Percentiles rank a stretch among this genome's conserved stretches.
These are phyloP conservation scores for Kuraishia molischiana DNA, from an alignment of 805 yeast genomes.

Conservation along the genomic window DNA sequence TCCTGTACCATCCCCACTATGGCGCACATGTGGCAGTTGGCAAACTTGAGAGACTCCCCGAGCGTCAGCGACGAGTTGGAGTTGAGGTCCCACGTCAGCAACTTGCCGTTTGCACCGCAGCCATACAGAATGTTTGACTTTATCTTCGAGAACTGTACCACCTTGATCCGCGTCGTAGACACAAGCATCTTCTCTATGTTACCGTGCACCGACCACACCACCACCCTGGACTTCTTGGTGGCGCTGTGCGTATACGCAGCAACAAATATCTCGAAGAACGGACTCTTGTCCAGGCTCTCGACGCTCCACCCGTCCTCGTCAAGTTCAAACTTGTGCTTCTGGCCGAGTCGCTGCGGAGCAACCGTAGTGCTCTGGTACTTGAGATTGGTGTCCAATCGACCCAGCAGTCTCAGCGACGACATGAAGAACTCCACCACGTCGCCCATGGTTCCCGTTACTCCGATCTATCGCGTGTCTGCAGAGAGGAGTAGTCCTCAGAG, in stretches of 20 bases:
- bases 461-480: too few relatives aligned
- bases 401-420: not conserved
- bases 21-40: slow-evolving; percentile 6
- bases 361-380: not conserved
- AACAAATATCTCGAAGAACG: slow-evolving; percentile 14
- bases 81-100: slow-evolving; percentile 37
- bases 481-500: too few relatives aligned
- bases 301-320: not conserved
- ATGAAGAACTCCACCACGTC: not conserved
- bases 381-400: not conserved
- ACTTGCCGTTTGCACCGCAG: slow-evolving; percentile 38
- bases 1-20: slow-evolving; percentile 6
- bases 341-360: slow-evolving; percentile 3
- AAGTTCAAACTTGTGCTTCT: not conserved
- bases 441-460: too few relatives aligned
- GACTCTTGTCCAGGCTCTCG: slow-evolving; percentile 2
- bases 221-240: slow-evolving; percentile 8
- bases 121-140: slow-evolving; percentile 32
- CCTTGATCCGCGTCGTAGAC: slow-evolving; percentile 27
- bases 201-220: not conserved
- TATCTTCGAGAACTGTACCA: slow-evolving; percentile 28
- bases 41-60: slow-evolving; percentile 6
- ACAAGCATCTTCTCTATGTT: slow-evolving; percentile 17
- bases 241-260: slow-evolving; percentile 5
- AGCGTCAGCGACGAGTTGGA: slow-evolving; percentile 12